Conservation (phyloP, 164 flowering plant genomes). For the Vitis cinerea region DNA sequence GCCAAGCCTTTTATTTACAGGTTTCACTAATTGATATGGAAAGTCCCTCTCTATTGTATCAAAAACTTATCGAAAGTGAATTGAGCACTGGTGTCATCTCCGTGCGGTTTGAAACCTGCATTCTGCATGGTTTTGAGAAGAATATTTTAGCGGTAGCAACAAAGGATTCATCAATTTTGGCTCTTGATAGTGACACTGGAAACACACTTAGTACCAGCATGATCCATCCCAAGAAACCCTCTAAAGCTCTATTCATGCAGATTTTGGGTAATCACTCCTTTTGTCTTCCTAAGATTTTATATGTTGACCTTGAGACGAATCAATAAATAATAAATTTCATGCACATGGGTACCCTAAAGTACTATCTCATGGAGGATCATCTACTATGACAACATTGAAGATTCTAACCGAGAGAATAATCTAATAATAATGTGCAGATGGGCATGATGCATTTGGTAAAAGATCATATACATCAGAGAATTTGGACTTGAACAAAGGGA, state of each 20-base stretch:
- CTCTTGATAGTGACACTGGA: constrained; percentile 72
- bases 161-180: constrained; percentile 76
- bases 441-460: constrained; percentile 24
- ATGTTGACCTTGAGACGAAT: not conserved
- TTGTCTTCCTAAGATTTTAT: constrained; percentile 2
- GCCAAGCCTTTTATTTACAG: constrained; percentile 32
- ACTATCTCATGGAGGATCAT: not conserved
- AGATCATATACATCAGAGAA: constrained; percentile 26
- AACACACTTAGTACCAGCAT: constrained; percentile 41
- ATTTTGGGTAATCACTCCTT: constrained; percentile 49
- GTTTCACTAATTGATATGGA: constrained; percentile 65
- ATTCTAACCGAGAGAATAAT: not conserved
- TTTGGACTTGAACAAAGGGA: constrained; percentile 28
- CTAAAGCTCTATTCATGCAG: constrained; percentile 65
- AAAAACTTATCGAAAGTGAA: constrained; percentile 61
- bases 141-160: constrained; percentile 64
- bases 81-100: constrained; percentile 56
- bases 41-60: constrained; percentile 49
- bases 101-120: constrained; percentile 61
- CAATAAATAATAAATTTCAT: not conserved
- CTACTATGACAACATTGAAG: not conserved
- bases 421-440: constrained; percentile 33
- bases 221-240: constrained; percentile 73
- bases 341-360: not conserved
- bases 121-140: constrained; percentile 75